Conservation (phyloP, 2,329 filamentous ascomycete genomes). For the Byssoonygena ceratinophila region DNA sequence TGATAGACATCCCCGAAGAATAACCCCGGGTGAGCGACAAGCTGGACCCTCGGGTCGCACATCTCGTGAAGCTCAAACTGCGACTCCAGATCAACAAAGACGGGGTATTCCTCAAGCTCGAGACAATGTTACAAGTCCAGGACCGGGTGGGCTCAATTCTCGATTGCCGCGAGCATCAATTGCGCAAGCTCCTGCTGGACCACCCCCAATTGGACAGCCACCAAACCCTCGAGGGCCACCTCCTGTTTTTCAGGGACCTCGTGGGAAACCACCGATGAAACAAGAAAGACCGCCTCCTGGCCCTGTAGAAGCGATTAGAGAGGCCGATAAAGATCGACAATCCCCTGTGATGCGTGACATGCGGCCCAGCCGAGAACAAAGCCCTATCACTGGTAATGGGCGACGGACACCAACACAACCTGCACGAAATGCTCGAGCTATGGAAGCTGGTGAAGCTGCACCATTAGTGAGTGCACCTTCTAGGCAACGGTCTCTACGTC, state of each 20-base stretch:
- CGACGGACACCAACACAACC: slow-evolving; percentile 52
- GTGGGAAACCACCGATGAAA: slow-evolving; percentile 25
- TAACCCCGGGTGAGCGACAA: slow-evolving; percentile 33
- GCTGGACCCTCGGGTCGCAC: slow-evolving; percentile 32
- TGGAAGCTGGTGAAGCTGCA: slow-evolving; percentile 39
- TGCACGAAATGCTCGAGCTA: slow-evolving; percentile 31
- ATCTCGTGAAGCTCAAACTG: slow-evolving; percentile 35
- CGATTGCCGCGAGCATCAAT: slow-evolving; percentile 51
- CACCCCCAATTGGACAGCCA: slow-evolving; percentile 54
- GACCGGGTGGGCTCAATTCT: slow-evolving; percentile 34
- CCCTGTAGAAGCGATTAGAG: slow-evolving; percentile 34
- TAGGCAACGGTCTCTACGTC: slow-evolving; percentile 45
- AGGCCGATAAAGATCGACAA: slow-evolving; percentile 39
- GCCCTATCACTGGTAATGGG: slow-evolving; percentile 45
- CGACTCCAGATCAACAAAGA: slow-evolving; percentile 28
- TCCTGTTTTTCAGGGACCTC: slow-evolving; percentile 24
- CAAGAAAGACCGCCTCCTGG: slow-evolving; percentile 41
- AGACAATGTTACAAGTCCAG: slow-evolving; percentile 32
- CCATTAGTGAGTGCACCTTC: slow-evolving; percentile 35
- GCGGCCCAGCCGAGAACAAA: slow-evolving; percentile 35
- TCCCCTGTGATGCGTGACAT: slow-evolving; percentile 38
- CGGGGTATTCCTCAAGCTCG: slow-evolving; percentile 34
- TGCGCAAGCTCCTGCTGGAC: slow-evolving; percentile 51
- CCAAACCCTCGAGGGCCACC: slow-evolving; percentile 47
- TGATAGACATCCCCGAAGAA: slow-evolving; percentile 34